phyloP scores from a whole-genome alignment of 2,329 filamentous ascomycete genomes.

The Tolypocladium capitatum region DNA sequence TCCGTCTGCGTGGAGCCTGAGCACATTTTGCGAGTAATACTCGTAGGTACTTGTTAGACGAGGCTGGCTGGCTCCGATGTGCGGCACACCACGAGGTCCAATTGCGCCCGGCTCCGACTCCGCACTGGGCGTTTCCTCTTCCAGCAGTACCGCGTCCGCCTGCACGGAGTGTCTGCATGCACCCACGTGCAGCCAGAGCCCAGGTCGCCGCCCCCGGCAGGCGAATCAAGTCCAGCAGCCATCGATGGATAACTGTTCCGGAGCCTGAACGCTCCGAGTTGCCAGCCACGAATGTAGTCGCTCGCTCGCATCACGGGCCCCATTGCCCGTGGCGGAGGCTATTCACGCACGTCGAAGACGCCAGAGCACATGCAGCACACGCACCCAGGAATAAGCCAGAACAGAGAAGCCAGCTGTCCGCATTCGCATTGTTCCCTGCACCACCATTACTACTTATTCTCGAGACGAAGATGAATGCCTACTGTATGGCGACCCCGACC shows the following conservation, averaged over 20 bases:
- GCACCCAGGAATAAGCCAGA: no score
- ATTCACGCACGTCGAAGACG: no score
- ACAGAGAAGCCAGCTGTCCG: background rate
- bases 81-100: background rate
- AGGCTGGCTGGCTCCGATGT: background rate
- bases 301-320: no score
- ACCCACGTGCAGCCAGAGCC: background rate
- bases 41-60: no score
- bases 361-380: background rate
- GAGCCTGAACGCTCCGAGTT: no score
- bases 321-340: no score
- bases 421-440: background rate
- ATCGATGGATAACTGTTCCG: no score
- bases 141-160: background rate
- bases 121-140: background rate
- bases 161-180: background rate
- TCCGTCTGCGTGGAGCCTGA: background rate
- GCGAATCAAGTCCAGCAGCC: no score
- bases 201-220: no score
- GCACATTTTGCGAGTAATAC: background rate
- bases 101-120: background rate
- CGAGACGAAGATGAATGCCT: background rate
- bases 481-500: constrained; percentile 1
- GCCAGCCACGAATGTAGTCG: no score
- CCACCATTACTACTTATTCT: background rate